Conservation (phyloP, 768 basidiomycete genomes). For the Tricholoma furcatifolium region DNA sequence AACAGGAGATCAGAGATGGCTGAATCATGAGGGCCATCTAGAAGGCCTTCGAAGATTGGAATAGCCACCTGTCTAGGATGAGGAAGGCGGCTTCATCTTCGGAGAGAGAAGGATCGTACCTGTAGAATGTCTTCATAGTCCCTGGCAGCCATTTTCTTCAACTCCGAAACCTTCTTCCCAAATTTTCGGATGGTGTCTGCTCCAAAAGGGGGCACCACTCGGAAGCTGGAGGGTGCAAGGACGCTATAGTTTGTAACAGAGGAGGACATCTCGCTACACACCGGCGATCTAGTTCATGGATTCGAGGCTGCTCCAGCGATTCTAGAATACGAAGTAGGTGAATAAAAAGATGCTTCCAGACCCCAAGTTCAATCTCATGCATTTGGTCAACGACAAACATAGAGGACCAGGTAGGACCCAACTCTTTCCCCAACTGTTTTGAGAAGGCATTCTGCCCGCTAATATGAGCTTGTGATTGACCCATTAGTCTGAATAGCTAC, state of each 20-base stretch:
- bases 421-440: no score
- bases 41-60: slow-evolving; percentile 9
- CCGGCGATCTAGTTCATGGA: slow-evolving; percentile 17
- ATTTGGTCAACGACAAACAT: no score
- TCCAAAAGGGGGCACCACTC: slow-evolving; percentile 30
- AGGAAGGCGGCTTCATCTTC: not conserved
- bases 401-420: no score
- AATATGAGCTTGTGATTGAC: no score
- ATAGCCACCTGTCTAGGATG: not conserved
- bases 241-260: slow-evolving; percentile 17
- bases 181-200: slow-evolving; percentile 21
- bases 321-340: no score
- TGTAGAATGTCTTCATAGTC: slow-evolving; percentile 31
- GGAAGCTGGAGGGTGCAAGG: slow-evolving; percentile 26
- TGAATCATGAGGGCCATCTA: slow-evolving; percentile 6
- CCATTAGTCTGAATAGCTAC: no score
- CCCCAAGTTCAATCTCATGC: no score
- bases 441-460: no score
- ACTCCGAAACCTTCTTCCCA: slow-evolving; percentile 16
- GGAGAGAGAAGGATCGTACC: slow-evolving; percentile 8
- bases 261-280: slow-evolving; percentile 16
- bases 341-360: no score
- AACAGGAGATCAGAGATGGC: slow-evolving; percentile 6
- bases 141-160: slow-evolving; percentile 21
- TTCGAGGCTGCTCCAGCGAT: no score